Evolutionary conservation across 306 rosid species (phyloP).

Genomic region (Medicago ruthenica): DNA sequence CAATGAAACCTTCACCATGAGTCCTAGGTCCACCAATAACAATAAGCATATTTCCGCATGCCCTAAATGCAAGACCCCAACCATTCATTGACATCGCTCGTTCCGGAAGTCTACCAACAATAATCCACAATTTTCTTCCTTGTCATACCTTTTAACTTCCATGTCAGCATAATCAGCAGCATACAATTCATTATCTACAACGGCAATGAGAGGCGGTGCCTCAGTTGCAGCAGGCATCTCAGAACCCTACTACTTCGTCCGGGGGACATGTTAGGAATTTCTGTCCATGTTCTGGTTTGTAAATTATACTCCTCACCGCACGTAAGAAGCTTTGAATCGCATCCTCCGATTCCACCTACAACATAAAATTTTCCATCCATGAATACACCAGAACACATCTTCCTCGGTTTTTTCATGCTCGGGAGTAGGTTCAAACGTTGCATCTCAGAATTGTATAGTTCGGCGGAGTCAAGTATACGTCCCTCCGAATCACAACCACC

Average conservation of each 20-base stretch:
- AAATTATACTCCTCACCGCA: slow-evolving; percentile 90
- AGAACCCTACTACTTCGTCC: slow-evolving; percentile 59
- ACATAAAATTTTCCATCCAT: slow-evolving; percentile 86
- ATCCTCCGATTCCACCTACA: slow-evolving; percentile 87
- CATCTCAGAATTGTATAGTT: slow-evolving; percentile 82
- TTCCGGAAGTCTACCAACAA: slow-evolving; percentile 83
- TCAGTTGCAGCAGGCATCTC: slow-evolving; percentile 76
- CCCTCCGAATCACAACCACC: slow-evolving; percentile 93
- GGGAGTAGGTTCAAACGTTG: slow-evolving; percentile 80
- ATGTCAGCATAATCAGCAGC: slow-evolving; percentile 91
- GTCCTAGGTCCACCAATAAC: slow-evolving; percentile 89
- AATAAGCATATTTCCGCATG: slow-evolving; percentile 85
- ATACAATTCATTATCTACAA: slow-evolving; percentile 75
- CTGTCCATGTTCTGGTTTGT: slow-evolving; percentile 71
- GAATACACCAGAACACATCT: slow-evolving; percentile 92
- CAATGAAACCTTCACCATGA: slow-evolving; percentile 75
- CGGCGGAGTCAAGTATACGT: slow-evolving; percentile 72
- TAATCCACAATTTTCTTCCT: slow-evolving; percentile 58
- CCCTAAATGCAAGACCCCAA: slow-evolving; percentile 97
- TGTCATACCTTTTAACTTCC: slow-evolving; percentile 84
- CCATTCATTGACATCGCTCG: slow-evolving; percentile 84
- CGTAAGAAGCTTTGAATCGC: slow-evolving; percentile 63
- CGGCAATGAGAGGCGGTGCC: slow-evolving; percentile 94
- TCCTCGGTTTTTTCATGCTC: slow-evolving; percentile 76
- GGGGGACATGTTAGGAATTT: slow-evolving; percentile 88